phyloP scores from a whole-genome alignment of 257 asterid genomes.

The Ballota nigra region DNA sequence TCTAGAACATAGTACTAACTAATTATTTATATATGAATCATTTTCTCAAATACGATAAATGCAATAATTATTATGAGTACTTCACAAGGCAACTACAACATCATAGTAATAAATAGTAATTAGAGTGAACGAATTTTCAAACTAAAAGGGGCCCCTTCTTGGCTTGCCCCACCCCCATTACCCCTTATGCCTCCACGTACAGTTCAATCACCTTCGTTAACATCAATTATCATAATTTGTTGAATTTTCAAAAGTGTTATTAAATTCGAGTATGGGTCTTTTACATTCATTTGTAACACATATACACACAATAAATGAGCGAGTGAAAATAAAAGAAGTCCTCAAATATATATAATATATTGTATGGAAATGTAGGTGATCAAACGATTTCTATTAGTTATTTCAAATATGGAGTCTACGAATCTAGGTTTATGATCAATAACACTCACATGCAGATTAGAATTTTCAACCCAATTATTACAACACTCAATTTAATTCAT shows the following conservation, averaged over 20 bases:
- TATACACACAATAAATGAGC: background rate
- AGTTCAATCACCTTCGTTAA: background rate
- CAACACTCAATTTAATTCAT: too few relatives aligned
- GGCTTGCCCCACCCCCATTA: background rate
- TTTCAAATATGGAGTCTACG: background rate
- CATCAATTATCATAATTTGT: background rate
- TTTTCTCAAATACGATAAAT: background rate
- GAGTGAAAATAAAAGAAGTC: background rate
- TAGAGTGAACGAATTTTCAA: conserved; percentile 19
- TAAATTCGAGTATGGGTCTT: background rate
- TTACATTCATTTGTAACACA: background rate
- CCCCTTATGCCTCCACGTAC: conserved; percentile 16
- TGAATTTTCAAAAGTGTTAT: background rate
- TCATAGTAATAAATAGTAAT: background rate
- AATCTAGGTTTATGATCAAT: background rate
- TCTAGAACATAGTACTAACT: background rate
- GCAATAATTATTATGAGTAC: background rate
- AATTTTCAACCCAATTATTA: background rate
- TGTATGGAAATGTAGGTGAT: background rate
- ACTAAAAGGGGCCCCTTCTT: conserved; percentile 14
- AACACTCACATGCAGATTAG: background rate
- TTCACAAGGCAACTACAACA: conserved; percentile 22
- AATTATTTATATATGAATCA: background rate
- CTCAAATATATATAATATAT: too few relatives aligned
- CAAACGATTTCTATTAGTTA: background rate